phyloP scores from a whole-genome alignment of 2,329 filamentous ascomycete genomes.

The Ceratocystis huliohia region DNA sequence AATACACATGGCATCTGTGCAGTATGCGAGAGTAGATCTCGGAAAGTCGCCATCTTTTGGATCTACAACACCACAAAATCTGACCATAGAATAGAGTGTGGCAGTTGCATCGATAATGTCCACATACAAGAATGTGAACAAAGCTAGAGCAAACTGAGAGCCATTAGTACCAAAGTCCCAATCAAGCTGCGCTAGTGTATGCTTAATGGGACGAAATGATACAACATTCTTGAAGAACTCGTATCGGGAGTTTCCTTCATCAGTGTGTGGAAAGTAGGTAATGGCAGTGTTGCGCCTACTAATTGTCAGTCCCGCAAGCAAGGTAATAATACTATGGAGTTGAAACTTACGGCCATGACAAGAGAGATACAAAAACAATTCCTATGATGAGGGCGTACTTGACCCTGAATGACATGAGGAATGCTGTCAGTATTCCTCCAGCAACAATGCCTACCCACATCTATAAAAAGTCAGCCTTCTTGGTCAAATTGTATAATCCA shows the following conservation, averaged over 20 bases:
- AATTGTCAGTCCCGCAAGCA: constrained; percentile 7
- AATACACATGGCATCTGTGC: constrained; percentile 66
- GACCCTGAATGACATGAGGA: constrained; percentile 67
- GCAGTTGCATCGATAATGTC: constrained; percentile 81
- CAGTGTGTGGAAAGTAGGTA: constrained; percentile 58
- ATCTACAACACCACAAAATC: constrained; percentile 68
- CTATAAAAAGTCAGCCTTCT: constrained; percentile 28
- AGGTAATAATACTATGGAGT: background rate
- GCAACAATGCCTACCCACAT: constrained; percentile 79
- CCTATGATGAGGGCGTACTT: constrained; percentile 65
- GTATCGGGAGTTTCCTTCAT: constrained; percentile 51
- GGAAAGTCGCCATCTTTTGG: constrained; percentile 78
- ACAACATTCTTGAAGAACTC: constrained; percentile 63
- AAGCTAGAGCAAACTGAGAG: constrained; percentile 45
- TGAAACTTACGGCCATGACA: constrained; percentile 56
- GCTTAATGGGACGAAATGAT: constrained; percentile 56
- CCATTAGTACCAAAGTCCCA: constrained; percentile 48
- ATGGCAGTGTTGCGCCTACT: constrained; percentile 50
- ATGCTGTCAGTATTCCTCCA: constrained; percentile 64
- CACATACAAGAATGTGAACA: constrained; percentile 82
- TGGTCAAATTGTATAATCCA: background rate
- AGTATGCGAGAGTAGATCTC: constrained; percentile 69
- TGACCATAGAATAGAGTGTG: constrained; percentile 80
- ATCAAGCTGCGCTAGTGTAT: constrained; percentile 50
- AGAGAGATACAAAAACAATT: constrained; percentile 56